A percentile compares a stretch with the other conserved stretches of the same genome.
phyloP scores from a whole-genome alignment of 805 yeast genomes.

The Cyberlindnera euphorbiiphila region DNA sequence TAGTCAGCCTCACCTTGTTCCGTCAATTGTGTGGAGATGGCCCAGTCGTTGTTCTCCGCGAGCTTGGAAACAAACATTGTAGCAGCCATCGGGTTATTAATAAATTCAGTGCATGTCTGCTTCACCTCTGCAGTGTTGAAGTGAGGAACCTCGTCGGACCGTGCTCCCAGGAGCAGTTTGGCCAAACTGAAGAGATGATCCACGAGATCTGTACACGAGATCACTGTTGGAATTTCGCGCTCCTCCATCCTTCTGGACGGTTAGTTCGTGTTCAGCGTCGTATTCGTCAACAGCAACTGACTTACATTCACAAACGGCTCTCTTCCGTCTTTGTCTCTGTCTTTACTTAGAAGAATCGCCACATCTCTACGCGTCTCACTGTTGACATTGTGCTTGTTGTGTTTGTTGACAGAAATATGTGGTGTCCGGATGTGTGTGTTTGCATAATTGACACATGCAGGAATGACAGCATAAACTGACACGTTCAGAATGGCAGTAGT shows the following conservation, averaged over 20 bases:
- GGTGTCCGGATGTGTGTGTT: slow-evolving; percentile 9
- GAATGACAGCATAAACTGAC: too few relatives aligned
- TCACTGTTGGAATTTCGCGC: too few relatives aligned
- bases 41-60: slow-evolving; percentile 14
- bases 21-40: slow-evolving; percentile 10
- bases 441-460: neutral
- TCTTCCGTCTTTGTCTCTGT: too few relatives aligned
- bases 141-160: slow-evolving; percentile 22
- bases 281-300: too few relatives aligned
- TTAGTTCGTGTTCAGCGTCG: slow-evolving; percentile 4
- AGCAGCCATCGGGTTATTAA: slow-evolving; percentile 19
- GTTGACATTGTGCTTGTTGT: neutral
- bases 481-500: too few relatives aligned
- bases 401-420: slow-evolving; percentile 3
- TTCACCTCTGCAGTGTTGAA: slow-evolving; percentile 25
- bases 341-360: slow-evolving; percentile 1
- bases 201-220: slow-evolving; percentile 16
- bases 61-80: slow-evolving; percentile 26
- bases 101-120: slow-evolving; percentile 19
- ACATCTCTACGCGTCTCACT: too few relatives aligned
- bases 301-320: too few relatives aligned
- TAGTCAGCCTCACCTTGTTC: slow-evolving; percentile 7
- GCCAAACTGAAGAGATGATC: slow-evolving; percentile 30
- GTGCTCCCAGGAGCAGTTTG: slow-evolving; percentile 29
- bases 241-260: slow-evolving; percentile 8